Base-by-base conservation (phyloP, 441 rosid species). In the Pelargonium citronellum region DNA sequence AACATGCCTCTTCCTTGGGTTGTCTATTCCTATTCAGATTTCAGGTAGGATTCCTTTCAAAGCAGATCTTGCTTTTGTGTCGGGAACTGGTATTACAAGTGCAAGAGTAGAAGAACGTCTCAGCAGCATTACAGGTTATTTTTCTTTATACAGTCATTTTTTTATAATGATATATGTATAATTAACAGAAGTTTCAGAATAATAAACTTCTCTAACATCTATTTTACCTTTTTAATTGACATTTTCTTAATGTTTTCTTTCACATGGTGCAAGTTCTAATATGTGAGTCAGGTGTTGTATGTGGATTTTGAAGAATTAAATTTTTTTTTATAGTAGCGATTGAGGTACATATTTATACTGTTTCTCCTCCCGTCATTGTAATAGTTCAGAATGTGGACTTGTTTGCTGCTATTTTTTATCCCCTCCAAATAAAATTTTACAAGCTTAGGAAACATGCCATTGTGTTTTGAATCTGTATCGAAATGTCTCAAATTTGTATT, bases 31-130 rank as follows among this genome's bases (percentile, higher is more conserved):
- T 41, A 20, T 72, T 68, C 90, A 95, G 99, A 83, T 95, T 73
- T 88, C 97, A 76, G 92, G 86, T 67, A 84, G 67, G 80, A 81
- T 81, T 74, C 97, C 98, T 37, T 84, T 89, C 72, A 83, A 84
- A 73, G 69, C 83, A 73, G 99, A 95, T 84, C 81, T 91, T 73
- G 86, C 81, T 66, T 92, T 95, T 76, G 72, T 92, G 66, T 89
- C 98, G 41, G 97, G 97, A 81, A 78, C 84, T 73, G 84, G 68
- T 49, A 62, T 71, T 69, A 70, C 73, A 76, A 75, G 70, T 73
- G 83, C 94, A 71, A 82, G 82, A 66, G 79, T 81, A 65, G 83
- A 89, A 79, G 90, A 87, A 75, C 94, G 99, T 60, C 57, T 92
- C 67, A 78, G 79, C 82, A 85, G 81, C 79, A 91, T 95, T 51